Base-by-base conservation (phyloP, 306 rosid species). In the Gastrolobium villosum region DNA sequence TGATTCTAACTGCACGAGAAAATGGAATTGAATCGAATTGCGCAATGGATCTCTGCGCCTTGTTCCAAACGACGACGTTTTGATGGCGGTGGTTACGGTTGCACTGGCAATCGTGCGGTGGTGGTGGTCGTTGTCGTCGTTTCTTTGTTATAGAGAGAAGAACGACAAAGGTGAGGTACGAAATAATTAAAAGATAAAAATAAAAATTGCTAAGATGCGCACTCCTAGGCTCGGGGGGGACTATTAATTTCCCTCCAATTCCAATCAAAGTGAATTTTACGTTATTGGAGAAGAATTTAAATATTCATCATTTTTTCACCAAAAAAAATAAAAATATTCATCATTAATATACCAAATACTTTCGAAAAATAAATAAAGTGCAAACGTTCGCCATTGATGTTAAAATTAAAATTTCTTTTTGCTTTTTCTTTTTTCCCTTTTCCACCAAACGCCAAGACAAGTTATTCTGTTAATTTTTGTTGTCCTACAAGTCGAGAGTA, bases 31-130 rank as follows among this genome's bases (percentile, higher is more conserved):
- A 74, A 72, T 69, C 77, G 76, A 53, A 80, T 76, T 79, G 6
- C 54, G 49, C 64, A 81, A 82, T 43, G 78, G 85, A 86, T 88
- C 84, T 62, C 70, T 70, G 36, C 72, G 54, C 76, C 64, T 56
- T 34, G 62, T 41, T 13, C 2, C 2, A 34, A 44, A 79, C 83
- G 85, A 76, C 75, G 84, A 63, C 86, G 88, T 77, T 82, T 56
- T 34, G 75, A 10, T 36, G 84, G 77, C 11, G 61, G 55, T 36
- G 56, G 75, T 39, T 40, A 74, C 41, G 85, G 85, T 66, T 20
- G 26, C 26, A 20, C 26, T 20, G 81, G 75, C 57, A 68, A 79
- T 52, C 75, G 54, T 52, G 81, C 79, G 72, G 82, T 40, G 81
- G 74, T 63, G 20, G 79, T 72, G 52, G 85, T 28, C 65, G 83